Evolutionary conservation across 1,284 basidiomycete species (phyloP).

Genomic region (Rhodotorula sp.): DNA sequence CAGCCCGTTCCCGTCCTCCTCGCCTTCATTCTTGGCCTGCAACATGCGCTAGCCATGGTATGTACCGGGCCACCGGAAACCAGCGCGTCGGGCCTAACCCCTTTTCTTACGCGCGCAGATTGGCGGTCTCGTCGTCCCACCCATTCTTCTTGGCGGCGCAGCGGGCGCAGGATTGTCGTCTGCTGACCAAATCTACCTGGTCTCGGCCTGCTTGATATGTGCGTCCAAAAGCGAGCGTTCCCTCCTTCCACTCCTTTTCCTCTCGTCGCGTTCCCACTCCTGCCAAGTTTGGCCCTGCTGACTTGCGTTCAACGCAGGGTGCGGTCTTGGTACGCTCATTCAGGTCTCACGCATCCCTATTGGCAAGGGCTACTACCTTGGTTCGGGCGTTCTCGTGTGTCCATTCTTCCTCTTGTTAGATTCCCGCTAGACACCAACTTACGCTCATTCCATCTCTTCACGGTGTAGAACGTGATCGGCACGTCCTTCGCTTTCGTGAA

Average conservation of each 20-base stretch:
- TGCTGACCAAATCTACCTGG: conserved; percentile 45
- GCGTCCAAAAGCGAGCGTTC: no score
- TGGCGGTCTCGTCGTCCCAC: conserved; percentile 49
- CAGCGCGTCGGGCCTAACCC: no score
- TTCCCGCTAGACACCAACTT: no score
- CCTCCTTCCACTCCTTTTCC: no score
- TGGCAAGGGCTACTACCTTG: conserved; percentile 46
- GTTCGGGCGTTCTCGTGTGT: conserved; percentile 43
- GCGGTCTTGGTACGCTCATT: conserved; percentile 44
- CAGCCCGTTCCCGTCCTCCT: conserved; percentile 14
- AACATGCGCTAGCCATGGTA: conserved; percentile 48
- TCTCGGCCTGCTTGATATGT: conserved; percentile 47
- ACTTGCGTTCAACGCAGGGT: no score
- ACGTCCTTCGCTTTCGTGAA: conserved; percentile 46
- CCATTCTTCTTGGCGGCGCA: conserved; percentile 46
- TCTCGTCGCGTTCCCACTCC: no score
- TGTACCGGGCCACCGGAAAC: no score
- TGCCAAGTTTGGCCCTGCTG: no score
- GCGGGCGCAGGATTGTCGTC: conserved; percentile 36
- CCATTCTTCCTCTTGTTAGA: neutral
- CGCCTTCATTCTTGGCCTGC: conserved; percentile 40
- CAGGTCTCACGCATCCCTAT: conserved; percentile 47
- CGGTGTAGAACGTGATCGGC: neutral
- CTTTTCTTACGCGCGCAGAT: conserved; percentile 14
- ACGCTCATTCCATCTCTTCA: neutral